phyloP scores from a whole-genome alignment of 1,139 yeast genomes.

The Scheffersomyces illinoinensis region DNA sequence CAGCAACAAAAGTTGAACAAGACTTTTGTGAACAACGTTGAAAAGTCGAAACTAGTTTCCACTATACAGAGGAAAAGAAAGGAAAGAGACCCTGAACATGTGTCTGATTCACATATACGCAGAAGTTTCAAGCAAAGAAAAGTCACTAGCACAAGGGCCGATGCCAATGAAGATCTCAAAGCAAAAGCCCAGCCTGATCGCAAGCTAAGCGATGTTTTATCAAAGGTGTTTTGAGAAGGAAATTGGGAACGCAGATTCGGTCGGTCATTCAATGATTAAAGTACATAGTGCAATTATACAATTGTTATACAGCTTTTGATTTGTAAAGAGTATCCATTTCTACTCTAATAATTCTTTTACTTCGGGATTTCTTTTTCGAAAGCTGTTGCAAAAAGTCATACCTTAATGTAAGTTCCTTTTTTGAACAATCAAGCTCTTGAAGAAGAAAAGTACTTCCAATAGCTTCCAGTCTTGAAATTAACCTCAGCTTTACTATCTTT shows the following conservation, averaged over 20 bases:
- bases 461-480: conserved; percentile 12
- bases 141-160: conserved; percentile 65
- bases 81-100: conserved; percentile 15
- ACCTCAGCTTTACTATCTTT: conserved; percentile 12
- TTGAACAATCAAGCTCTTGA: conserved; percentile 9
- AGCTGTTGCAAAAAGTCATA: not conserved
- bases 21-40: conserved; percentile 80
- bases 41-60: conserved; percentile 76
- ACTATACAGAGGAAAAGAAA: conserved; percentile 61
- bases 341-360: not conserved
- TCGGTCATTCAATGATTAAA: not conserved
- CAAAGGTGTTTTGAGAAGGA: conserved; percentile 24
- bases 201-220: conserved; percentile 48
- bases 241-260: not conserved
- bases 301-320: not conserved
- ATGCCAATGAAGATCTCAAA: conserved; percentile 53
- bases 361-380: not conserved
- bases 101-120: conserved; percentile 35
- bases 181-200: conserved; percentile 41
- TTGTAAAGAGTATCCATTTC: not conserved
- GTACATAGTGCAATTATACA: not conserved
- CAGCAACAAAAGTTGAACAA: conserved; percentile 88
- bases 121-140: conserved; percentile 64
- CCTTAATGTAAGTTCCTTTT: conserved; percentile 1
- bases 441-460: conserved; percentile 10